Evolutionary conservation across 768 basidiomycete species (phyloP).

Genomic region (Xerocomus spinulosus): DNA sequence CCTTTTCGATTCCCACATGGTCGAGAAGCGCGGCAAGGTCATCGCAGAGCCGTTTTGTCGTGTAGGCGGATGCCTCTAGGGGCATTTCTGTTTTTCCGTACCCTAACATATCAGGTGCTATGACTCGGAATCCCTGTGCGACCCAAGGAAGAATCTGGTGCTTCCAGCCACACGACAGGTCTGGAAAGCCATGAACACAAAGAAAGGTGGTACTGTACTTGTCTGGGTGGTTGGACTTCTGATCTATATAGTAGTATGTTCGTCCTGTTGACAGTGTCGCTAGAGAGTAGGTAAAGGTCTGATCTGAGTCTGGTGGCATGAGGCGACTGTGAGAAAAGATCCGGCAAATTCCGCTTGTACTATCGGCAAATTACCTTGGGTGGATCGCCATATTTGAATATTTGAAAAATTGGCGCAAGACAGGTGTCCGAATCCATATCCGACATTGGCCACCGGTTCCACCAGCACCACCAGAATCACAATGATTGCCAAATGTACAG

Average conservation of each 20-base stretch:
- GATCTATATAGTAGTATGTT: constrained; percentile 70
- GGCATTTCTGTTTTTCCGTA: constrained; percentile 66
- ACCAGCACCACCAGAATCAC: too few species aligned
- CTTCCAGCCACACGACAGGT: constrained; percentile 69
- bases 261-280: constrained; percentile 54
- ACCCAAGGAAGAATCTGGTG: constrained; percentile 72
- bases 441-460: too few species aligned
- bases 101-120: constrained; percentile 50
- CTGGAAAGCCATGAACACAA: constrained; percentile 82
- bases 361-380: too few species aligned
- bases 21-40: constrained; percentile 69
- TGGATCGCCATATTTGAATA: too few species aligned
- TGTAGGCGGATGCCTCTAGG: constrained; percentile 47
- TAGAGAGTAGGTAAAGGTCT: constrained; percentile 37
- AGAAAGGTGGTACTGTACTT: constrained; percentile 46
- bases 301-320: not conserved
- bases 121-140: constrained; percentile 53
- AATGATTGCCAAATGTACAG: too few species aligned
- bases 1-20: constrained; percentile 44
- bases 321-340: too few species aligned
- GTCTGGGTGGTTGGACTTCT: constrained; percentile 43
- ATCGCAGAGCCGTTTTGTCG: constrained; percentile 52
- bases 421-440: too few species aligned
- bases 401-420: too few species aligned
- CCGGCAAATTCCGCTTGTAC: too few species aligned